Evolutionary conservation across 164 flowering plant genomes (phyloP), one percentile per base, ranked within the genome.

Genomic region (Cinnamomum micranthum): DNA sequence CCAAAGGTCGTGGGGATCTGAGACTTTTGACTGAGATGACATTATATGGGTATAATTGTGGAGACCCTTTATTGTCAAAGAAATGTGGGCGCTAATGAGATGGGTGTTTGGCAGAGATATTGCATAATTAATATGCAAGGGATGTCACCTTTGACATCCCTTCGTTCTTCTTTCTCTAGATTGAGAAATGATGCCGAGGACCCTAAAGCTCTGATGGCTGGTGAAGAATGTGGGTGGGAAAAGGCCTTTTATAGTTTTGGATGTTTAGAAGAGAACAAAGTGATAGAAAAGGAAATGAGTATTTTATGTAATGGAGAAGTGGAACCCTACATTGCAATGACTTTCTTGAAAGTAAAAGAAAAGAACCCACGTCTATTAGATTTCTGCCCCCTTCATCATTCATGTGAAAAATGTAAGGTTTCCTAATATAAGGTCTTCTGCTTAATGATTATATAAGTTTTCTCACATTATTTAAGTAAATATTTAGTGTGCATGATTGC

Each of bases 151-250:
- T 23, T 23, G 12, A 6, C 68, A 65, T 65, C 15, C 68, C 24
- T 65, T 25, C 13, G 22, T 14, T 65, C 17, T 63, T 63, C 68
- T 25, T 65, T 25, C 28, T 20, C 14, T 65, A 4, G 24, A 65
- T 12, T 65, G 2, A 25, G 68, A 65, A 15, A 65, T 65, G 17
- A 2, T 65, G 68, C 24, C 4, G 14, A 65, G 15, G 27, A 11
- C 31, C 24, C 31, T 23, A 65, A 25, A 65, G 68, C 13, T 65
- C 22, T 24, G 31, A 65, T 65, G 68, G 31, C 20, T 65, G 68
- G 68, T 13, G 68, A 65, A 28, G 68, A 65, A 25, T 65, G 68
- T 65, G 14, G 68, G 15, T 25, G 24, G 68, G 31, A 65, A 65
- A 65, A 17, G 31, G 24, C 17, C 24, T 28, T 24, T 65, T 24